Evolutionary conservation across 75 land plant species (phyloP), one percentile per base, ranked within the genome.

Genomic region (Pinus albicaulis): DNA sequence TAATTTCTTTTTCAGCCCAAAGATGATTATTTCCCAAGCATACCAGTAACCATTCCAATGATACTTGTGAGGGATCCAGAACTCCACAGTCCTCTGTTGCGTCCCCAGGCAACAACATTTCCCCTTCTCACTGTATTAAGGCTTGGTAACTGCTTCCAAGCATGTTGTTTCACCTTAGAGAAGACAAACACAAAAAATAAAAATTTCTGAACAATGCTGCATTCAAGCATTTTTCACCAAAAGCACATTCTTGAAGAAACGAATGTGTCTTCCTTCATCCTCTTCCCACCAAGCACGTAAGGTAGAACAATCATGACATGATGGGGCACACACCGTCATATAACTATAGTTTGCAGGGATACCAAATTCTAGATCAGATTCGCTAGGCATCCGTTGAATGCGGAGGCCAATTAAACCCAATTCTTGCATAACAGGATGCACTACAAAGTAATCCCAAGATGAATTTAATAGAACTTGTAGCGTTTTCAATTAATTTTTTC

Each of bases 201-300:
- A n/a, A n/a, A n/a, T n/a, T n/a, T n/a, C n/a, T n/a, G n/a, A n/a
- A n/a, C n/a, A n/a, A n/a, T n/a, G n/a, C n/a, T n/a, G n/a, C n/a
- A n/a, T n/a, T n/a, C n/a, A n/a, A n/a, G n/a, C n/a, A n/a, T n/a
- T n/a, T n/a, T n/a, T n/a, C n/a, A n/a, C n/a, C n/a, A n/a, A n/a
- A n/a, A 97, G 76, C 38, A 90, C 84, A 55, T 36, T 72, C 72
- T 74, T 85, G 62, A 77, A 91, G 65, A 80, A 97, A 14, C 93
- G 81, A 17, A 36, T 53, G 69, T 93, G 79, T 78, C 95, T 87
- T 71, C 81, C 93, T 55, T 91, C 95, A 74, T 95, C 95, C 81
- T 94, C 98, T 75, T 97, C 99, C 99, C 99, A 97, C 99, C 99
- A 97, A 57, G 99, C 99, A 71, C 99, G 95, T 82, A 97, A 36